Percentiles rank a stretch among this genome's conserved stretches.
phyloP scores from a whole-genome alignment of 768 basidiomycete genomes.

The Psilocybe cyanescens region DNA sequence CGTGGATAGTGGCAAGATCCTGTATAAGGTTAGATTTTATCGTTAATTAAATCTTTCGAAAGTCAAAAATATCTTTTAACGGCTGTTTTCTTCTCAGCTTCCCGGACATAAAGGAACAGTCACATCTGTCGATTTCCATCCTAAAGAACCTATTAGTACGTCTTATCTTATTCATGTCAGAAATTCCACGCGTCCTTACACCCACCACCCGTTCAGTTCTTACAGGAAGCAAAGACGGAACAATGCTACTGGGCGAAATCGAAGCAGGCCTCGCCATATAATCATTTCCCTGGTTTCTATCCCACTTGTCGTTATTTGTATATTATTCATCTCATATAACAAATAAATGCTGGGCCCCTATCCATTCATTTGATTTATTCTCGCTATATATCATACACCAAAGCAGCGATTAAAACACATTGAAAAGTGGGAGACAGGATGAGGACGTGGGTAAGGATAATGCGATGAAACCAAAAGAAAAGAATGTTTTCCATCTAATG shows the following conservation, averaged over 20 bases:
- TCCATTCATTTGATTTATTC: background rate
- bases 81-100: slow-evolving; percentile 47
- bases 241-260: slow-evolving; percentile 91
- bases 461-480: background rate
- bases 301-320: background rate
- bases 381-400: slow-evolving; percentile 6
- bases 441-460: background rate
- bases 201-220: slow-evolving; percentile 58
- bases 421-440: slow-evolving; percentile 14
- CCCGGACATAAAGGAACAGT: slow-evolving; percentile 98
- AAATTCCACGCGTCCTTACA: background rate
- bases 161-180: slow-evolving; percentile 12
- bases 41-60: background rate
- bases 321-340: background rate
- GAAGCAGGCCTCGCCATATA: slow-evolving; percentile 62
- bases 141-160: slow-evolving; percentile 93
- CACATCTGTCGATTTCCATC: slow-evolving; percentile 94
- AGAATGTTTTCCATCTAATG: background rate
- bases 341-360: background rate
- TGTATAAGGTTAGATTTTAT: slow-evolving; percentile 69
- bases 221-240: slow-evolving; percentile 91
- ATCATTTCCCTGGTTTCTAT: background rate
- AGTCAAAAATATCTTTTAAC: background rate
- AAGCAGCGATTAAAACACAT: slow-evolving; percentile 12
- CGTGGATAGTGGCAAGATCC: slow-evolving; percentile 71